These are phyloP conservation scores for Aspergillus awamori DNA, from an alignment of 2,329 filamentous ascomycete genomes.

Conservation along the genomic window DNA sequence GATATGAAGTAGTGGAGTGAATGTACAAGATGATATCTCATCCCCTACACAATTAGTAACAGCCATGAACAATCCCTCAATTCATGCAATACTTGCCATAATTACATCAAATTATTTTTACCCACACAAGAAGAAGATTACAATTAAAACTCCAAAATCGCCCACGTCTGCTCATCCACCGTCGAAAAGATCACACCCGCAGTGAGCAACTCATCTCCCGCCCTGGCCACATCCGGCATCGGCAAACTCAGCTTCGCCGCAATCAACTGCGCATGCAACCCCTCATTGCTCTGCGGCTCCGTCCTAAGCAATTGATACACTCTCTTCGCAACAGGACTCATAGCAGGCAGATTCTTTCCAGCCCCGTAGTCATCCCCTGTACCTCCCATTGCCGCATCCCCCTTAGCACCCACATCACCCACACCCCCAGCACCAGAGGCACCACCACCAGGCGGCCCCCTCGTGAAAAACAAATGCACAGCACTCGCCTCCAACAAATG, in stretches of 20 bases:
- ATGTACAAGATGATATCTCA: too few relatives aligned
- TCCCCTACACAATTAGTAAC: too few relatives aligned
- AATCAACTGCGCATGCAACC: conserved; percentile 78
- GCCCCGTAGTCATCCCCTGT: conserved; percentile 33
- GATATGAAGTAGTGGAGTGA: too few relatives aligned
- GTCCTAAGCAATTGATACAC: conserved; percentile 72
- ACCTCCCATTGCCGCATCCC: conserved; percentile 37
- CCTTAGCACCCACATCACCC: conserved; percentile 34
- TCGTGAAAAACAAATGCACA: conserved; percentile 81
- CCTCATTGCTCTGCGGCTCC: conserved; percentile 74
- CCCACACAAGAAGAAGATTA: not conserved
- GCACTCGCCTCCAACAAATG: conserved; percentile 89
- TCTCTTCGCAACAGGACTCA: conserved; percentile 64
- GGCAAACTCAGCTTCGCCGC: conserved; percentile 67
- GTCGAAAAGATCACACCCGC: conserved; percentile 84
- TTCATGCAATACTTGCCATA: too few relatives aligned
- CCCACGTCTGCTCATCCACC: conserved; percentile 90
- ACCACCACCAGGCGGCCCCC: conserved; percentile 60
- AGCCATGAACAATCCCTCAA: too few relatives aligned
- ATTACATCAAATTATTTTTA: too few relatives aligned
- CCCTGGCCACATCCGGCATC: conserved; percentile 70
- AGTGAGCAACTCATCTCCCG: conserved; percentile 77
- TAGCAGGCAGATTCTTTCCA: conserved; percentile 47
- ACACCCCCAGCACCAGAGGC: conserved; percentile 51
- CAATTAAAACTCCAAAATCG: conserved; percentile 66